Base-by-base conservation (phyloP, 192 early-diverging fungal genomes). In the Coemansia sp. region DNA sequence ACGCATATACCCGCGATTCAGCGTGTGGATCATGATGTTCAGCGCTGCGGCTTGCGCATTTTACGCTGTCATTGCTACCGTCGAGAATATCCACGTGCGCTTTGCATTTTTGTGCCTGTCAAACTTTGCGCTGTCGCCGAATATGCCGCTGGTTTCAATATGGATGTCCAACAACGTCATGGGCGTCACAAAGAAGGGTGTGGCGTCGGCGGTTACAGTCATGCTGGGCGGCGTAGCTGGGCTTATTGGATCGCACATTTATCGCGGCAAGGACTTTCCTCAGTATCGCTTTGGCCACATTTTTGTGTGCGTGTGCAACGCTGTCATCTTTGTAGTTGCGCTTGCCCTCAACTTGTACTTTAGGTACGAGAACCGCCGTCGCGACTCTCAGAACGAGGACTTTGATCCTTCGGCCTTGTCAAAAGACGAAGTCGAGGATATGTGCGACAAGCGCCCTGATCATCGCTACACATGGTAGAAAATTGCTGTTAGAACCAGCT, bases 141-240 rank as follows among this genome's bases (percentile, higher is more conserved):
- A 84, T 33, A 78, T 84, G 68, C 83, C 86, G 29, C 33, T 87
- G 46, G 81, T 78, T 24, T 74, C 69, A 9, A 62, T 70, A 8
- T 91, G 90, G 90, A 79, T 90, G 71, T 78, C 85, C 9, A 87
- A 86, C 58, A 91, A 91, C 50, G 73, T 86, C 5, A 58, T 88
- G 29, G 87, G 88, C 9, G 83, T 84, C 13, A 88, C 88, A 2
- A 88, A 90, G 46, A 85, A 87, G 46, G 90, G 85, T 27, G 87
- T 89, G 9, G 86, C 82, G 0, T 62, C 81, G 27, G 81, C 76
- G 0, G 66, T 57, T 8, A 74, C 83, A 0, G 75, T 84, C 20
- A 89, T 88, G 66, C 65, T 88, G 11, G 87, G 86, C 9, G 82
- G 86, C 18, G 61, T 87, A 9, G 81, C 83, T 20, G 73, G 80